phyloP scores from a whole-genome alignment of 768 basidiomycete species.

The Sarcodon sp. region DNA sequence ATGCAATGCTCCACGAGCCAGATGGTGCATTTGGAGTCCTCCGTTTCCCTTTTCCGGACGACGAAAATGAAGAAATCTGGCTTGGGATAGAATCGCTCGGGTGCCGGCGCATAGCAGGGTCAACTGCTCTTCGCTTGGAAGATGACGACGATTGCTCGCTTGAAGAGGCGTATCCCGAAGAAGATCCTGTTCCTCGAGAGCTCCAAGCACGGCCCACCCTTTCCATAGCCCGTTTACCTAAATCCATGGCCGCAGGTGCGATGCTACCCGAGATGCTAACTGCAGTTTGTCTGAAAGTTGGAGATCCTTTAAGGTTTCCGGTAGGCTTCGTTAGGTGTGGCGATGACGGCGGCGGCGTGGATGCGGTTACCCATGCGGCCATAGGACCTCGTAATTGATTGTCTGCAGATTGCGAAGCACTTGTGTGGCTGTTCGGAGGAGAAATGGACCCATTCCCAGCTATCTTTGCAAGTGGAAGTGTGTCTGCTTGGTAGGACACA shows the following conservation, averaged over 20 bases:
- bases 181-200: constrained; percentile 5
- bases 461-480: not conserved
- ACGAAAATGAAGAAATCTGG: constrained; percentile 7
- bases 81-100: constrained; percentile 24
- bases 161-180: constrained; percentile 1
- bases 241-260: constrained; percentile 46
- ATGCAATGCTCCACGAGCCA: constrained; percentile 39
- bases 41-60: constrained; percentile 20
- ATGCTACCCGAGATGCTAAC: constrained; percentile 60
- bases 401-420: constrained; percentile 19
- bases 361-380: constrained; percentile 28
- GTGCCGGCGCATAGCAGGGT: constrained; percentile 22
- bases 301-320: constrained; percentile 4
- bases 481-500: constrained; percentile 16
- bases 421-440: constrained; percentile 28
- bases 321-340: constrained; percentile 1
- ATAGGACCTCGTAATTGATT: constrained; percentile 32
- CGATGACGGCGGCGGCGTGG: constrained; percentile 1
- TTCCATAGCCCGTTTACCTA: constrained; percentile 59
- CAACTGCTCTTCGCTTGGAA: constrained; percentile 15
- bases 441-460: too few relatives aligned
- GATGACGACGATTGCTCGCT: not conserved
- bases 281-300: constrained; percentile 45
- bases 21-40: constrained; percentile 53
- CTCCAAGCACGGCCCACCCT: constrained; percentile 51